Evolutionary conservation across 495 filamentous ascomycete species (phyloP).

Genomic region (Choiromyces venosus): DNA sequence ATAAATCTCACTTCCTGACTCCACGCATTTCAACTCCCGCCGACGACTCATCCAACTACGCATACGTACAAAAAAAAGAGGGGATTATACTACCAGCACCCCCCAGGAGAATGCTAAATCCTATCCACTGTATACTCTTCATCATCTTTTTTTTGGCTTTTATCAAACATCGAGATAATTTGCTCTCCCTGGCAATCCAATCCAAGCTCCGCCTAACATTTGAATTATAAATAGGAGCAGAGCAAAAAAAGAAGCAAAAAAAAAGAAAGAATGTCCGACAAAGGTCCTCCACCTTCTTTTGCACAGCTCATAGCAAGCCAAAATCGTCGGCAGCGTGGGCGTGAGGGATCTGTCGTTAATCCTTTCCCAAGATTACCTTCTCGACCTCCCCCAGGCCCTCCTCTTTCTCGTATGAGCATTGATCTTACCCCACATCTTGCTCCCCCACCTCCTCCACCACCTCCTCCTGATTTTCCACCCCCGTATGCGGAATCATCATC

Average conservation of each 20-base stretch:
- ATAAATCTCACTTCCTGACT: background rate
- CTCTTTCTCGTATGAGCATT: too few relatives aligned
- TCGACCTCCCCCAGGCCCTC: background rate
- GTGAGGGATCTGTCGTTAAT: background rate
- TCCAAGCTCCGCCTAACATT: background rate
- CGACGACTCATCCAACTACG: background rate
- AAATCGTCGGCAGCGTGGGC: background rate
- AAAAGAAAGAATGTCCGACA: too few relatives aligned
- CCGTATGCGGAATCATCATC: too few relatives aligned
- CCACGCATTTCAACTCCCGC: background rate
- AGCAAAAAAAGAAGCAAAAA: too few relatives aligned
- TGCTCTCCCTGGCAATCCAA: background rate
- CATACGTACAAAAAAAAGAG: background rate
- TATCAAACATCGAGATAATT: background rate
- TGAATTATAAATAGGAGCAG: background rate
- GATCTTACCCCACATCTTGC: too few relatives aligned
- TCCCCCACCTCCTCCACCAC: background rate
- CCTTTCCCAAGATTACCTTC: background rate
- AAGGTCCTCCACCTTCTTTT: too few relatives aligned
- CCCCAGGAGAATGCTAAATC: background rate
- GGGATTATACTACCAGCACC: background rate
- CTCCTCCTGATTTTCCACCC: background rate
- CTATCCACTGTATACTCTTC: background rate
- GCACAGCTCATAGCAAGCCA: too few relatives aligned
- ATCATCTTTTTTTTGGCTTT: background rate